Percentiles rank a stretch among this genome's conserved stretches.
Conservation (phyloP, 1,284 basidiomycete genomes). For the Tilletia setariae region DNA sequence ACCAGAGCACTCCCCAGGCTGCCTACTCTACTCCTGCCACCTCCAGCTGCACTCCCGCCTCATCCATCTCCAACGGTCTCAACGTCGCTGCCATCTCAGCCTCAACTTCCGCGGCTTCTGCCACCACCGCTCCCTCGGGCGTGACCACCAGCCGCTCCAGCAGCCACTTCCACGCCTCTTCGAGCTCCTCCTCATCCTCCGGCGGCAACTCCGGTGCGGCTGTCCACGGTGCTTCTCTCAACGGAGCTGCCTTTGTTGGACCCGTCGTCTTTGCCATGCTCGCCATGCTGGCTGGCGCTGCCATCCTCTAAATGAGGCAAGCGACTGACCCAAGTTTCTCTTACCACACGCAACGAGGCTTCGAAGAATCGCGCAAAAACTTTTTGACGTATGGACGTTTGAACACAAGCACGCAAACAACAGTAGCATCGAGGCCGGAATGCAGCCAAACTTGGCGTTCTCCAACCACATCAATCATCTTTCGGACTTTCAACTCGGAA, state of each 20-base stretch:
- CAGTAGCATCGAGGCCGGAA: too few species aligned
- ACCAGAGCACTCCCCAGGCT: slow-evolving; percentile 39
- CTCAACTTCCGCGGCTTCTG: neutral
- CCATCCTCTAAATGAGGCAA: neutral
- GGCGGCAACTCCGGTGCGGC: neutral
- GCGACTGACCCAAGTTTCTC: too few species aligned
- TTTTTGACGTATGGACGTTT: too few species aligned
- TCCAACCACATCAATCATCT: too few species aligned
- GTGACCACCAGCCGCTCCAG: neutral
- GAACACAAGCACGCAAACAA: too few species aligned
- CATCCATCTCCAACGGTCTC: slow-evolving; percentile 47
- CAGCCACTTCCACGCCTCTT: neutral
- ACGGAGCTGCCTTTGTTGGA: neutral
- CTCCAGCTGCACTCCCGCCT: slow-evolving; percentile 38
- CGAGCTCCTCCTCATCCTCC: neutral
- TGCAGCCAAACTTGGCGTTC: too few species aligned
- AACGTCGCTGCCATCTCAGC: slow-evolving; percentile 15
- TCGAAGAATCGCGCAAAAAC: too few species aligned
- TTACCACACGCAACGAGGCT: too few species aligned
- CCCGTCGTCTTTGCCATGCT: neutral
- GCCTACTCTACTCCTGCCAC: slow-evolving; percentile 50
- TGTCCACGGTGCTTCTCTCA: neutral
- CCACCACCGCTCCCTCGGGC: neutral
- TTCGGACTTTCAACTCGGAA: too few species aligned
- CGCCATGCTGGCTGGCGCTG: slow-evolving; percentile 11